Conservation (phyloP, 495 filamentous ascomycete species). For the Aspergillus nanangensis region DNA sequence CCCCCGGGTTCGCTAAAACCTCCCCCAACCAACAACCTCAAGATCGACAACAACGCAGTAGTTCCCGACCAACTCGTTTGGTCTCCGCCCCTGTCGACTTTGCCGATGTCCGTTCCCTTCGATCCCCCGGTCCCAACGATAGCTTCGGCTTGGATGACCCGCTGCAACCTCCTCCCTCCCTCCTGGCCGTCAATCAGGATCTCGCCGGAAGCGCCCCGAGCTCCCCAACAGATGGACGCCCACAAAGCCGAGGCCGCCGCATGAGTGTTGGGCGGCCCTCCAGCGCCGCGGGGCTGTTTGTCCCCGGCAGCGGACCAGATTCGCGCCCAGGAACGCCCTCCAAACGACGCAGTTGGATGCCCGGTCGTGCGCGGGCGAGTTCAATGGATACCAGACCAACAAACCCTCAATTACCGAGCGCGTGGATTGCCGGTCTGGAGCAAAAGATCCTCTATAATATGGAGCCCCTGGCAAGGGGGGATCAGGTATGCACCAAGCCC, state of each 20-base stretch:
- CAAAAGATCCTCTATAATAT: slow-evolving; percentile 60
- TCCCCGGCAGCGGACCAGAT: slow-evolving; percentile 32
- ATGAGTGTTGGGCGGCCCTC: slow-evolving; percentile 28
- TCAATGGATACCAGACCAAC: slow-evolving; percentile 26
- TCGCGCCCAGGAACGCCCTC: slow-evolving; percentile 38
- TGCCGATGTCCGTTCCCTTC: slow-evolving; percentile 23
- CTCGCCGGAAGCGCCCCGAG: slow-evolving; percentile 30
- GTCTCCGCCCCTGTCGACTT: slow-evolving; percentile 30
- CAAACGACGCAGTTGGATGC: slow-evolving; percentile 53
- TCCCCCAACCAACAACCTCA: slow-evolving; percentile 22
- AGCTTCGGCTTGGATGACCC: slow-evolving; percentile 28
- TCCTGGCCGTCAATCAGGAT: slow-evolving; percentile 38
- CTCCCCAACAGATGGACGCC: slow-evolving; percentile 28
- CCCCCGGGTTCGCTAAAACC: slow-evolving; percentile 17
- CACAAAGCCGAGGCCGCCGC: slow-evolving; percentile 38
- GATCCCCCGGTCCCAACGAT: slow-evolving; percentile 23
- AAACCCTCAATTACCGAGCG: slow-evolving; percentile 27
- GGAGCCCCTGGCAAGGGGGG: slow-evolving; percentile 49
- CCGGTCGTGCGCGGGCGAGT: slow-evolving; percentile 38
- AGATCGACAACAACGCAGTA: slow-evolving; percentile 26
- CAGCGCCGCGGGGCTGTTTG: slow-evolving; percentile 33
- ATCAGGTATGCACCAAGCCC: slow-evolving; percentile 49
- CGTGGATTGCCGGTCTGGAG: slow-evolving; percentile 60
- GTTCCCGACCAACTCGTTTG: slow-evolving; percentile 34
- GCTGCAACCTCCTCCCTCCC: slow-evolving; percentile 40